Conservation (phyloP, 1,139 yeast species). For the Lodderomyces orthopsilosis region DNA sequence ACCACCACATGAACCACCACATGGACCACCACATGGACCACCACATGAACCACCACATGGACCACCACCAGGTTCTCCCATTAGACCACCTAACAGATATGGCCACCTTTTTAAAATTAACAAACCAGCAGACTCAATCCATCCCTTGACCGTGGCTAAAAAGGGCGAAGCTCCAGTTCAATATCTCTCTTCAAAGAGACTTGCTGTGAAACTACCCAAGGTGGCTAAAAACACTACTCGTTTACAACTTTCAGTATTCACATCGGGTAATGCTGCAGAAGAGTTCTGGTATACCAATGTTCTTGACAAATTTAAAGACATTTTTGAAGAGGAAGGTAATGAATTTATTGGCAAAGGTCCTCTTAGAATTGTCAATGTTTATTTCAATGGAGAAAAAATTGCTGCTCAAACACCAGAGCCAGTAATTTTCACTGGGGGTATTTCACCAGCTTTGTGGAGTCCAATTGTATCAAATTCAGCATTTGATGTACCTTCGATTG, state of each 20-base stretch:
- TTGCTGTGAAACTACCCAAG: slow-evolving; percentile 38
- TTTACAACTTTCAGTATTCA: slow-evolving; percentile 56
- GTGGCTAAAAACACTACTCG: slow-evolving; percentile 53
- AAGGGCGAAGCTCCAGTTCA: slow-evolving; percentile 30
- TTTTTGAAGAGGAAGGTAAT: slow-evolving; percentile 33
- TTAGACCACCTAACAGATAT: slow-evolving; percentile 7
- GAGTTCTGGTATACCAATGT: slow-evolving; percentile 82
- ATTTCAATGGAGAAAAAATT: slow-evolving; percentile 46
- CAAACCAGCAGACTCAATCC: slow-evolving; percentile 32
- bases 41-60: slow-evolving; percentile 6
- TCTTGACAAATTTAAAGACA: slow-evolving; percentile 43
- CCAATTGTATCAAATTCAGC: slow-evolving; percentile 74
- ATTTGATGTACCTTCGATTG: slow-evolving; percentile 66
- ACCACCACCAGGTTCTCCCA: slow-evolving; percentile 3
- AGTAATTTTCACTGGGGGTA: slow-evolving; percentile 73
- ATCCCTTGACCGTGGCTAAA: slow-evolving; percentile 26
- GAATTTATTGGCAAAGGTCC: slow-evolving; percentile 64
- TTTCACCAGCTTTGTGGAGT: slow-evolving; percentile 75
- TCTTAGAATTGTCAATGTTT: slow-evolving; percentile 52
- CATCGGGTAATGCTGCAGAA: slow-evolving; percentile 76
- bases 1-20: slow-evolving; percentile 5
- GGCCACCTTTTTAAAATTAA: slow-evolving; percentile 19
- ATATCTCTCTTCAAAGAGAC: slow-evolving; percentile 40
- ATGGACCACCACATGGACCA: slow-evolving; percentile 7
- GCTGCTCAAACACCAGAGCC: slow-evolving; percentile 56